A percentile compares a stretch with the other conserved stretches of the same genome.
Evolutionary conservation across 2,329 filamentous ascomycete species (phyloP).

Genomic region (Aspergillus costaricaensis): DNA sequence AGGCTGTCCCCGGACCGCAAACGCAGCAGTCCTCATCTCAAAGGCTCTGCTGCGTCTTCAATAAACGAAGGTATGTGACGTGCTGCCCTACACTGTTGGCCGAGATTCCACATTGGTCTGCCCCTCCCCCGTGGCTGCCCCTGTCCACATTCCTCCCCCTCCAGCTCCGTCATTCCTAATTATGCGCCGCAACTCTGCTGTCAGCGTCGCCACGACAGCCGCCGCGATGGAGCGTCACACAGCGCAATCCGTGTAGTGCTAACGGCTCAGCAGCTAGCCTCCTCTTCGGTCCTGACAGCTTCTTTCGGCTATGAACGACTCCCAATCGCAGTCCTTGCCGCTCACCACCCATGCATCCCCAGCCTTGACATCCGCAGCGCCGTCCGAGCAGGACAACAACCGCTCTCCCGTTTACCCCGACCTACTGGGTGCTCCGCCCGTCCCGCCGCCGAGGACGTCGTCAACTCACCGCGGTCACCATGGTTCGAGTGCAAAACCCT

Average conservation of each 20-base stretch:
- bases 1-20: slow-evolving; percentile 29
- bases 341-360: slow-evolving; percentile 47
- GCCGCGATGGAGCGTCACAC: slow-evolving; percentile 19
- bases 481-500: slow-evolving; percentile 39
- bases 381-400: slow-evolving; percentile 33
- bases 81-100: slow-evolving; percentile 58
- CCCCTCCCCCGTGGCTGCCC: slow-evolving; percentile 40
- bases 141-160: neutral
- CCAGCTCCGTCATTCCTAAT: neutral
- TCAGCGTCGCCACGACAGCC: slow-evolving; percentile 51
- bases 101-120: slow-evolving; percentile 39
- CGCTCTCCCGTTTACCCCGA: slow-evolving; percentile 43
- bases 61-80: slow-evolving; percentile 60
- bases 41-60: slow-evolving; percentile 25
- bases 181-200: slow-evolving; percentile 4
- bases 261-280: slow-evolving; percentile 33
- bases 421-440: slow-evolving; percentile 63
- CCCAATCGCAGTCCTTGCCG: slow-evolving; percentile 47
- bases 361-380: slow-evolving; percentile 35
- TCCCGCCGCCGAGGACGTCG: slow-evolving; percentile 79
- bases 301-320: slow-evolving; percentile 47
- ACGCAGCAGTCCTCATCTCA: slow-evolving; percentile 22
- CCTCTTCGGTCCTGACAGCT: slow-evolving; percentile 34
- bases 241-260: slow-evolving; percentile 23
- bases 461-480: slow-evolving; percentile 63